Evolutionary conservation across 2,329 filamentous ascomycete genomes (phyloP), one percentile per base, ranked within the genome.

Genomic region (Trichoderma aggressivum): DNA sequence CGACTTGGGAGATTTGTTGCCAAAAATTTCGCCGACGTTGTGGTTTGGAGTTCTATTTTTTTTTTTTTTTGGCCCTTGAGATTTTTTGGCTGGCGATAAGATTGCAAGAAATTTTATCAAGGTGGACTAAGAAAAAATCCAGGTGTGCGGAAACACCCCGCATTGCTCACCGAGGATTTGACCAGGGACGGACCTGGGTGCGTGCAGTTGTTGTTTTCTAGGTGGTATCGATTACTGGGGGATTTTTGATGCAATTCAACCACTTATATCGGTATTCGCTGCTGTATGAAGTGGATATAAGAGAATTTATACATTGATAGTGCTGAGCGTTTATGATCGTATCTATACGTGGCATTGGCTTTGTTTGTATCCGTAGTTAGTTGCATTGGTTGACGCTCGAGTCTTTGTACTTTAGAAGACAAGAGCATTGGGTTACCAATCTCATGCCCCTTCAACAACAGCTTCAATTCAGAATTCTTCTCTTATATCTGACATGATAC

Each of bases 51-150:
- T 61, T 21, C 28, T 28, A 12, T 8, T 28, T 55, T 43, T 50
- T 58, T 36, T 43, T 43, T 43, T 43, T 43, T 43, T 43, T 43
- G 16, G 18, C 16, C 39, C 3, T n/a, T n/a, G 16, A 47, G 50
- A 60, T 56, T 65, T 56, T 56, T 60, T 61, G 30, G 55, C 21
- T 32, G 55, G 63, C 68, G 78, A 79, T 79, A 79, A 79, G 78
- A 79, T 78, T 77, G 75, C 75, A 73, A 74, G 78, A 79, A 79
- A 77, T 74, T 79, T 79, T 79, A 72, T 69, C 39, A 63, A 70
- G 71, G 53, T 63, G 43, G 59, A 70, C 60, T 70, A 70, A 53
- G 53, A 60, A 74, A 78, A 78, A 78, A 73, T 74, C 60, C 26
- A 66, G 50, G 73, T 72, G 71, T 68, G 71, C 72, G 60, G 75